Percentiles rank a stretch among this genome's conserved stretches.
Conservation (phyloP, 371 early-diverging fungal species). For the Rozella allomycis region DNA sequence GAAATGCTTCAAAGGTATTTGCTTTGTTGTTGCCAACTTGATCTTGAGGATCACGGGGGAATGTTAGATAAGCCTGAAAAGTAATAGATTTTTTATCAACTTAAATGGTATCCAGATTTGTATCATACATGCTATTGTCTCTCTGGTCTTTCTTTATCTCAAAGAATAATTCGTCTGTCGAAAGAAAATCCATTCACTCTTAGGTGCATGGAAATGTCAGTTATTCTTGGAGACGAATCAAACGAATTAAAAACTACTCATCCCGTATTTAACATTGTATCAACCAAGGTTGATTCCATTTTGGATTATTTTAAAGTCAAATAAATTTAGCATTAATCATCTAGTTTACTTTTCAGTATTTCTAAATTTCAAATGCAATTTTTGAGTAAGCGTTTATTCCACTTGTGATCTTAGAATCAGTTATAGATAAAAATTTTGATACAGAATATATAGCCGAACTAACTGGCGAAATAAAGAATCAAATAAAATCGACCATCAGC, state of each 20-base stretch:
- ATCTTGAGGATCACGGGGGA: constrained; percentile 48
- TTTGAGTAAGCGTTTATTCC: no score
- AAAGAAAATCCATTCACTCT: constrained; percentile 4
- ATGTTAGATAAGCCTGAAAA: constrained; percentile 76
- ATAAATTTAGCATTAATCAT: no score
- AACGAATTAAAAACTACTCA: constrained; percentile 9
- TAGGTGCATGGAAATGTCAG: constrained; percentile 1
- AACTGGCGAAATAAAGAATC: no score
- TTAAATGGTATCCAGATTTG: constrained; percentile 36
- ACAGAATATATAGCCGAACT: no score
- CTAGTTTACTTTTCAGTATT: no score
- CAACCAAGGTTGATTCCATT: no score
- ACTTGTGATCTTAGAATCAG: no score
- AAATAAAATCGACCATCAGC: no score
- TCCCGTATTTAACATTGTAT: constrained; percentile 20
- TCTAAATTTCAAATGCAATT: no score
- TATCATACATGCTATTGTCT: constrained; percentile 92
- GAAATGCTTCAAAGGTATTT: constrained; percentile 52
- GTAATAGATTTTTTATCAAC: constrained; percentile 12
- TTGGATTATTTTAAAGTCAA: no score
- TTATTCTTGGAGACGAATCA: not conserved
- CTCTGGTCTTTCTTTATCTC: constrained; percentile 51
- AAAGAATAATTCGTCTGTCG: constrained; percentile 14
- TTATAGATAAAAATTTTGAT: no score
- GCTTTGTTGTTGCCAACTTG: constrained; percentile 56